These are phyloP conservation scores for Gillenia trifoliata DNA, from an alignment of 306 rosid species.

Conservation along the genomic window DNA sequence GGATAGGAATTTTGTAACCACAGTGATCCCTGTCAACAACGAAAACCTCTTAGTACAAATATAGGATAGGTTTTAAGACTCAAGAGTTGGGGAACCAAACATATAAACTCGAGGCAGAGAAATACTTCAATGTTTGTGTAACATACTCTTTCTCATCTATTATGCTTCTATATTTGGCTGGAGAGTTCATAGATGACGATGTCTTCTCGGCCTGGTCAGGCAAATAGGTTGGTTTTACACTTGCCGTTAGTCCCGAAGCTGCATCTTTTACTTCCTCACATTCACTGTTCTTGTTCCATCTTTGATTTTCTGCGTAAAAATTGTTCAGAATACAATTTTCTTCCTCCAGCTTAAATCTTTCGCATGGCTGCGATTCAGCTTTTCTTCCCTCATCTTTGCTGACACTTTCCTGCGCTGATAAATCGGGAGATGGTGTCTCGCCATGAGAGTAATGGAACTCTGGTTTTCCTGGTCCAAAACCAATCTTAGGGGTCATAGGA, in stretches of 20 bases:
- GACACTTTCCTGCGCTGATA: slow-evolving; percentile 51
- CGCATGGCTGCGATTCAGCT: slow-evolving; percentile 27
- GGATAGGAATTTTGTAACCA: slow-evolving; percentile 32
- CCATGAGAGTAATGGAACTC: slow-evolving; percentile 33
- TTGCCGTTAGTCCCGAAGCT: slow-evolving; percentile 17
- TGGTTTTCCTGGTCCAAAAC: slow-evolving; percentile 28
- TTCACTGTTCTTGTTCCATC: slow-evolving; percentile 21
- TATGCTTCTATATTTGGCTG: slow-evolving; percentile 25
- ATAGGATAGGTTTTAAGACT: neutral
- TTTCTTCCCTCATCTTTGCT: slow-evolving; percentile 37
- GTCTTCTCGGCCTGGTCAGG: slow-evolving; percentile 44
- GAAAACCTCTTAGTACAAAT: slow-evolving; percentile 20
- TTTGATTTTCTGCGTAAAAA: slow-evolving; percentile 31
- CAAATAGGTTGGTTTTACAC: slow-evolving; percentile 30
- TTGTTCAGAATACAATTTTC: slow-evolving; percentile 34
- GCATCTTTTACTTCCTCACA: slow-evolving; percentile 30
- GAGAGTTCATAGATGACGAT: slow-evolving; percentile 33
- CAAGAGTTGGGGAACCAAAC: neutral
- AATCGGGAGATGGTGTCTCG: slow-evolving; percentile 41
- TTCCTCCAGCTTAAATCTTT: slow-evolving; percentile 31
- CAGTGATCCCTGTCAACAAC: slow-evolving; percentile 37
- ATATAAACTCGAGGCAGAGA: slow-evolving; percentile 14
- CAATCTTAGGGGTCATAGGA: slow-evolving; percentile 25
- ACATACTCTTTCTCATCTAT: slow-evolving; percentile 45
- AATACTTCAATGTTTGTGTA: neutral